phyloP scores from a whole-genome alignment of 805 yeast genomes.

The Yamadazyma olivae region DNA sequence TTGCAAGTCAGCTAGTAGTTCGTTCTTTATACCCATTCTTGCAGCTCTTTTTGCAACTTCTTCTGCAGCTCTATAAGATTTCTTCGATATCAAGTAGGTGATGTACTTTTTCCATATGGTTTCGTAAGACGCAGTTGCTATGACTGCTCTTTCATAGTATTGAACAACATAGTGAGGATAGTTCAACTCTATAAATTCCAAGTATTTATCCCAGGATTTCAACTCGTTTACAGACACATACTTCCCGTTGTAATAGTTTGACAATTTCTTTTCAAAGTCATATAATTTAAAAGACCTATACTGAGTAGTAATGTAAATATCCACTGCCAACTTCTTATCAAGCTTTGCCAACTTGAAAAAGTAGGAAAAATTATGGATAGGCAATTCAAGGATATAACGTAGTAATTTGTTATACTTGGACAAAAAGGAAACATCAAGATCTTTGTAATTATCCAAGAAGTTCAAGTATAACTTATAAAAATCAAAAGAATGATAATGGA shows the following conservation, averaged over 20 bases:
- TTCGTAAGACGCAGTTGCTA: conserved; percentile 43
- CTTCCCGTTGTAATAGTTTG: conserved; percentile 36
- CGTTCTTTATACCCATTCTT: neutral
- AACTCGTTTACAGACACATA: conserved; percentile 44
- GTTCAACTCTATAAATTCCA: conserved; percentile 49
- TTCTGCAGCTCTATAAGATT: neutral
- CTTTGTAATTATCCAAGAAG: conserved; percentile 33
- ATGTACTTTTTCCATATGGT: conserved; percentile 50
- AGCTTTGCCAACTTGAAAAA: conserved; percentile 36
- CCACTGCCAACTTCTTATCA: conserved; percentile 45
- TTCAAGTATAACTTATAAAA: conserved; percentile 51
- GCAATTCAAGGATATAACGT: conserved; percentile 51
- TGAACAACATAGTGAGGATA: conserved; percentile 25
- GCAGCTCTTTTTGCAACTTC: conserved; percentile 1
- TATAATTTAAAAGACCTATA: conserved; percentile 48
- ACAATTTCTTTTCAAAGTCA: conserved; percentile 44
- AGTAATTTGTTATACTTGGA: conserved; percentile 40
- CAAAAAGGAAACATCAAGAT: conserved; percentile 16
- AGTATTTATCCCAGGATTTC: conserved; percentile 56
- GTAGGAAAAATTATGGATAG: conserved; percentile 50
- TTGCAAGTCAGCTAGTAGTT: neutral
- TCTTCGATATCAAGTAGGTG: conserved; percentile 33
- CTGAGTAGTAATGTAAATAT: conserved; percentile 55
- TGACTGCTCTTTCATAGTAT: conserved; percentile 47
- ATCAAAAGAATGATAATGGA: conserved; percentile 48